Base-by-base conservation (phyloP, 2,329 filamentous ascomycete species). In the Zymoseptoria crescenta region DNA sequence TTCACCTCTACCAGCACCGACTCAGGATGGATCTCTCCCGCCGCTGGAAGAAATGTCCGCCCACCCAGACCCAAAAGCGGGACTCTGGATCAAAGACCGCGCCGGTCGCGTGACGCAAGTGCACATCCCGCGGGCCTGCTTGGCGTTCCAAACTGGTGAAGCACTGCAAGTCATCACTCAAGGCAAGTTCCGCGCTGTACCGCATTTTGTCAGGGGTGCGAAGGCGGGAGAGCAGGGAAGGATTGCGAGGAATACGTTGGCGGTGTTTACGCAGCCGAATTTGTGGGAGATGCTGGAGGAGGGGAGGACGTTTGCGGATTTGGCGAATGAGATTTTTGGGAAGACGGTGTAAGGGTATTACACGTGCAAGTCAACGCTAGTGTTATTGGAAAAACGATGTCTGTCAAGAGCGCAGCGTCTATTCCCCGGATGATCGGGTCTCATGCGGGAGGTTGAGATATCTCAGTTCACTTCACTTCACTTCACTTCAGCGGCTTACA, bases 241-340 rank as follows among this genome's bases (percentile, higher is more conserved):
- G 56, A 75, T 80, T 30, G 78, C 78, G 10, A 70, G 78, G 61
- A 97, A 97, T 76, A 99, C 94, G 8, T 76, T 99, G 65, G 94
- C 94, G 0, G 91, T 97, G 8, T 99, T 97, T 71, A 99, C 93
- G 59, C 94, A 99, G 81, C 94, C 94, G 24, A 96, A 96, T 76
- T 74, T 97, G 61, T 88, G 83, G 67, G 89, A 92, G 67, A 82
- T 85, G 75, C 87, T 93, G 13, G 78, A 82, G 70, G 79, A 85
- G 58, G 87, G 21, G 21, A 13, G 62, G 58, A 56, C 61, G 30
- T 66, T 66, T 59, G 63, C 64, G 8, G 64, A 57, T 2, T 52
- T 66, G 55, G 61, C 61, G 54, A 61, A 54, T 56, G 57, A 57
- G 57, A 54, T 66, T 9, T 66, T 66, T 56, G 61, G 48, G 52